These are phyloP conservation scores for Raddia guianensis DNA, from an alignment of 176 grass and related monocot genomes.

Conservation along the genomic window DNA sequence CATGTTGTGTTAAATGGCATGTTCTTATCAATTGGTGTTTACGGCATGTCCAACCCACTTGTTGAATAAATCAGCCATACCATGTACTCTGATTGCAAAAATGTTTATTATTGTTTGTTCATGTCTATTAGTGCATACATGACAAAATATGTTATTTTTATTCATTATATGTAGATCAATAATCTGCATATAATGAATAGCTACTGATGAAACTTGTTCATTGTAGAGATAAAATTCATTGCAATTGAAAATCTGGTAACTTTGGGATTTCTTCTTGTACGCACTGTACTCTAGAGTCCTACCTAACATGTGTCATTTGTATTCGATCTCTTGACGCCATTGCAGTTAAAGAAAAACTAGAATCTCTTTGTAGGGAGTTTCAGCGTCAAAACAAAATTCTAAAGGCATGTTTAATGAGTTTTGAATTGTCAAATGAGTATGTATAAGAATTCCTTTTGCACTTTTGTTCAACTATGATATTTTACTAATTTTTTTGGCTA, in stretches of 20 bases:
- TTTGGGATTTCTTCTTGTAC: neutral
- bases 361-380: slow-evolving; percentile 94
- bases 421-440: slow-evolving; percentile 24
- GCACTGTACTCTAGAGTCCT: slow-evolving; percentile 13
- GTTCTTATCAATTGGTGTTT: neutral
- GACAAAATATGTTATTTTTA: too few species aligned
- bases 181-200: too few species aligned
- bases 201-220: neutral
- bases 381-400: slow-evolving; percentile 96
- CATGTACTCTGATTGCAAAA: neutral
- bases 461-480: slow-evolving; percentile 34
- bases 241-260: slow-evolving; percentile 2
- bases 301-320: slow-evolving; percentile 23
- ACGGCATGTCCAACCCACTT: neutral
- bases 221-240: neutral
- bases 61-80: neutral
- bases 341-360: slow-evolving; percentile 80
- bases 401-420: slow-evolving; percentile 57
- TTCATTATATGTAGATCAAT: too few species aligned
- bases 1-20: neutral
- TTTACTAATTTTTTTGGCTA: slow-evolving; percentile 43
- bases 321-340: slow-evolving; percentile 60
- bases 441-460: neutral
- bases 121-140: too few species aligned
- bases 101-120: too few species aligned